phyloP scores from a whole-genome alignment of 2,329 filamentous ascomycete species.

The Blastomyces gilchristii region DNA sequence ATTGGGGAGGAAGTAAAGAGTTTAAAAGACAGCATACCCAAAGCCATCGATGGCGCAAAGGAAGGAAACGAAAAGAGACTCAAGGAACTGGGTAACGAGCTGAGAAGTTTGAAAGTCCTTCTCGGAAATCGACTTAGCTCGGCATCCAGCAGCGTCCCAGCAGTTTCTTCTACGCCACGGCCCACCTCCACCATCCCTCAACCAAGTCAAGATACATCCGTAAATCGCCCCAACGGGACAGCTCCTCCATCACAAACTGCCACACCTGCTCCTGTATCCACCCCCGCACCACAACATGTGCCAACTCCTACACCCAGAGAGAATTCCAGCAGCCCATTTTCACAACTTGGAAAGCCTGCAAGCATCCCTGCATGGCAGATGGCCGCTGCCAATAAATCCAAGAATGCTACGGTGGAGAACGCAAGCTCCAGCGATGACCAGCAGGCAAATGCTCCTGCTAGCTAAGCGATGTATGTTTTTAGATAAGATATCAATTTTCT shows the following conservation, averaged over 20 bases:
- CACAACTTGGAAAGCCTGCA: conserved; percentile 43
- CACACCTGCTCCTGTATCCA: conserved; percentile 20
- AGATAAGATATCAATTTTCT: conserved; percentile 12
- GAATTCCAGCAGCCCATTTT: conserved; percentile 38
- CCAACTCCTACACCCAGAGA: conserved; percentile 24
- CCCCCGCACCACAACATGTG: conserved; percentile 18
- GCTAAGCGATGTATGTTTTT: conserved; percentile 16
- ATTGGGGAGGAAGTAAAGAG: conserved; percentile 77
- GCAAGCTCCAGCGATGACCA: conserved; percentile 19
- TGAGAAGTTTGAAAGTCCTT: conserved; percentile 86
- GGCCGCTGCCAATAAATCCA: conserved; percentile 51
- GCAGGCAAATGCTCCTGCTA: conserved; percentile 23
- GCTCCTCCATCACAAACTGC: conserved; percentile 24
- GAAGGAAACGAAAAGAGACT: conserved; percentile 70
- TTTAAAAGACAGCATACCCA: conserved; percentile 76
- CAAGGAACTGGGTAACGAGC: conserved; percentile 73
- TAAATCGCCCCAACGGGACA: conserved; percentile 20
- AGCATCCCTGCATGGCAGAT: conserved; percentile 74
- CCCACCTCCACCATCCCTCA: conserved; percentile 19
- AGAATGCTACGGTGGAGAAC: conserved; percentile 22
- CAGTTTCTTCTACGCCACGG: conserved; percentile 23
- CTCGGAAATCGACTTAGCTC: conserved; percentile 53
- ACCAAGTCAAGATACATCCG: conserved; percentile 18
- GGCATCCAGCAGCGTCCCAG: conserved; percentile 23
- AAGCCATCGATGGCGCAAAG: conserved; percentile 79